phyloP scores from a whole-genome alignment of 176 grass and related monocot genomes.

The Poa annua region DNA sequence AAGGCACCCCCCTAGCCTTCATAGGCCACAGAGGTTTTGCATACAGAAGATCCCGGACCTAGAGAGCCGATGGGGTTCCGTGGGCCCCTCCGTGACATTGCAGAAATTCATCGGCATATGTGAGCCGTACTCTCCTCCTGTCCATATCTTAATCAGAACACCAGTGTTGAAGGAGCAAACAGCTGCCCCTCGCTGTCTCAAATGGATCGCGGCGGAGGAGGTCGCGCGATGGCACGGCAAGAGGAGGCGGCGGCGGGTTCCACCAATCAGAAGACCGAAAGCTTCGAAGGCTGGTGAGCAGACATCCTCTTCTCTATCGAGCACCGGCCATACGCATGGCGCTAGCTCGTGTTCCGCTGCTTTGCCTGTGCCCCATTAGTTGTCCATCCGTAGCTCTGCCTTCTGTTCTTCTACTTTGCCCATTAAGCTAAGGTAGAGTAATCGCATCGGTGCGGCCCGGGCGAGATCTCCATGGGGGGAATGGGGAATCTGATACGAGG shows the following conservation, averaged over 20 bases:
- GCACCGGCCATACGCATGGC: not conserved
- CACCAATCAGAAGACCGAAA: slow-evolving; percentile 42
- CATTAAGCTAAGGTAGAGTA: not conserved
- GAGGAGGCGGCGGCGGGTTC: slow-evolving; percentile 22
- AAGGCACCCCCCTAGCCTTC: too few species aligned
- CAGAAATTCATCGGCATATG: not conserved
- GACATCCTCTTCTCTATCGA: not conserved
- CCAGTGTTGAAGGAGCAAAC: not conserved
- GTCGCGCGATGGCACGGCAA: not conserved
- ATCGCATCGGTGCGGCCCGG: not conserved
- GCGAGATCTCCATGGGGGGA: not conserved
- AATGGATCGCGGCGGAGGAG: slow-evolving; percentile 23
- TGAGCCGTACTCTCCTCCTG: not conserved
- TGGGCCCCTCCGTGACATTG: not conserved
- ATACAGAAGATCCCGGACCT: not conserved
- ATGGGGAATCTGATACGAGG: not conserved
- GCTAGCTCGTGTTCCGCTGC: not conserved
- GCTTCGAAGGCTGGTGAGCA: slow-evolving; percentile 39
- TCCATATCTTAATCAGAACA: not conserved
- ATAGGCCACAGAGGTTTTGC: too few species aligned
- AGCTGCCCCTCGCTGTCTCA: not conserved
- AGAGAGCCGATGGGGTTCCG: not conserved
- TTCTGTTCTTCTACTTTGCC: not conserved
- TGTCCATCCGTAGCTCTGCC: not conserved
- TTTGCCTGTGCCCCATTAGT: not conserved